Evolutionary conservation across 2,329 filamentous ascomycete species (phyloP), one percentile per base, ranked within the genome.

Genomic region (Amesomyces nigricolor): DNA sequence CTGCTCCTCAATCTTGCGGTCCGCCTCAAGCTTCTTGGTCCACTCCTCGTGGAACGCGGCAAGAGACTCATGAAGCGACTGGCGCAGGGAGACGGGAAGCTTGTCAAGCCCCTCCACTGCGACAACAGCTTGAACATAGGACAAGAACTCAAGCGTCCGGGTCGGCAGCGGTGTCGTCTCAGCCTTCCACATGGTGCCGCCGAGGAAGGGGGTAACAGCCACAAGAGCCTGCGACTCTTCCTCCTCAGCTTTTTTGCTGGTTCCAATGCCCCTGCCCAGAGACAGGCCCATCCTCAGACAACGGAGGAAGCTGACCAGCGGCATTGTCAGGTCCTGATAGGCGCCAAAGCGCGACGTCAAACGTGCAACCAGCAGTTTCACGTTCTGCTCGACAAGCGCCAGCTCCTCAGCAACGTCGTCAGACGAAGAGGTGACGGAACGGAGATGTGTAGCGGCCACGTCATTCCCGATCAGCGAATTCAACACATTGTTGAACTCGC

Each of bases 311-410:
- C 87, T 89, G 44, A 90, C 78, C 10, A 90, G 79, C 4, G 90
- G 91, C 44, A 81, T 77, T 0, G 87, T 88, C 63, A 97, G 82
- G 66, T 99, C 94, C 58, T 90, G 88, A 65, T 96, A 97, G 13
- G 84, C 83, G 39, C 84, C 80, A 66, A 91, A 95, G 37, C 83
- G 78, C 30, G 81, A 76, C 1, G 78, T 79, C 7, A 99, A 78
- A 44, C 91, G 82, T 52, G 79, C 75, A 48, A 88, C 81, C 39
- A 96, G 81, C 58, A 88, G 83, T 6, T 75, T 72, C n/a, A 94
- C 73, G 53, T 80, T 82, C 58, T 77, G 74, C 52, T 74, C 75
- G 14, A 83, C 70, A 2, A 83, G 72, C 29, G 76, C 68, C 51
- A 83, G 63, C 45, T 79, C 75, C 61, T 77, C 71, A 1, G 65